Evolutionary conservation across 805 yeast genomes (phyloP), one percentile per base, ranked within the genome.

Genomic region (Wickerhamomyces kurtzmanii): DNA sequence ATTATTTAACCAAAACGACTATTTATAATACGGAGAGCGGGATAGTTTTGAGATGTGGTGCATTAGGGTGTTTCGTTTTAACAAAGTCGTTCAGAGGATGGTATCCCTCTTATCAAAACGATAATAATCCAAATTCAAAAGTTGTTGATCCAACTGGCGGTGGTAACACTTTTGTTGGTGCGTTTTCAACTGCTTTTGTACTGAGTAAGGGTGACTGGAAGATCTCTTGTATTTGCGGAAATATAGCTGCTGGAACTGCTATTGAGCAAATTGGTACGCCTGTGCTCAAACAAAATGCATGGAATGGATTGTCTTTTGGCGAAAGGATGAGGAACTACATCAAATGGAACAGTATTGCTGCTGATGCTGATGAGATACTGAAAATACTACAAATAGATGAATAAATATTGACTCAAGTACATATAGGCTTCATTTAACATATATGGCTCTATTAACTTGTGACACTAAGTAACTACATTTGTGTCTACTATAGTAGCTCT

Each of bases 61-160:
- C 68, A 2, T 35, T 65, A 16, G 96, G 96, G 0, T 72, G 86
- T 38, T 61, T 63, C 14, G 57, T 75, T 3, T 43, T 62, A 15
- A 51, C 66, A 2, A 28, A 37, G 2, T 48, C 51, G 0, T 26
- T 42, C 5, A 38, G 31, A 2, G 33, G 43, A 8, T 70, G 81
- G 72, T 64, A 72, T 14, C 87, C 91, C 0, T 83, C 96, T 1
- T 89, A 79, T 49, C 94, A 86, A 45, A 49, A 44, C 9, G 49
- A 54, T 12, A 57, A 54, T 13, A 40, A 44, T 4, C 42, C 43
- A 4, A 47, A 44, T 39, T 59, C 44, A 43, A 49, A 51, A 26
- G 86, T 86, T 0, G 59, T 81, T 2, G 97, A 87, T 50, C 93
- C 96, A 3, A 87, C 96, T 0, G 97, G 97, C 0, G 95, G 94